Evolutionary conservation across 805 yeast species (phyloP).

Genomic region (Wickerhamiella cacticola): DNA sequence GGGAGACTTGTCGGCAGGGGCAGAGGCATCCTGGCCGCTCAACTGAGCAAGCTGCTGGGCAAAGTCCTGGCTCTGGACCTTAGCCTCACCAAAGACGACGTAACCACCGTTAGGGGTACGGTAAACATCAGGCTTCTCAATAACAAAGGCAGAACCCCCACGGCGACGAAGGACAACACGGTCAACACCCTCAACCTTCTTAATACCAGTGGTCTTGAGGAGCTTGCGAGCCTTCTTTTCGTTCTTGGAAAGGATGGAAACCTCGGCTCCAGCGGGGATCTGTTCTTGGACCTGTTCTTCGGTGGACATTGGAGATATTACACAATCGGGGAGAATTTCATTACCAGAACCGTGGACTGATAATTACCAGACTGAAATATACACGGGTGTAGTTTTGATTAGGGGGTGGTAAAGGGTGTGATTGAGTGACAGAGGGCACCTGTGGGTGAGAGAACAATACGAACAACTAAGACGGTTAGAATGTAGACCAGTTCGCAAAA

Average conservation of each 20-base stretch:
- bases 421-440: no score
- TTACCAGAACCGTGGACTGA: slow-evolving; percentile 6
- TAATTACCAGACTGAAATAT: not conserved
- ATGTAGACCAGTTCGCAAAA: no score
- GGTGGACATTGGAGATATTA: slow-evolving; percentile 10
- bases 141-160: slow-evolving; percentile 82
- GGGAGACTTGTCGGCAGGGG: slow-evolving; percentile 30
- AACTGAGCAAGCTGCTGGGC: slow-evolving; percentile 57
- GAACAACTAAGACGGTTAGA: no score
- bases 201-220: slow-evolving; percentile 77
- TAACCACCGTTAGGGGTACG: slow-evolving; percentile 86
- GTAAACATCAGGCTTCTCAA: slow-evolving; percentile 91
- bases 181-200: slow-evolving; percentile 80
- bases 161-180: slow-evolving; percentile 93
- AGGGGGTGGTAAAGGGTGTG: not conserved
- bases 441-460: no score
- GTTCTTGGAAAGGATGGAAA: slow-evolving; percentile 70
- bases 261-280: slow-evolving; percentile 48
- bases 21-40: slow-evolving; percentile 38
- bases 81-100: slow-evolving; percentile 96
- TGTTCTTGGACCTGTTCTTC: slow-evolving; percentile 40
- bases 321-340: not conserved
- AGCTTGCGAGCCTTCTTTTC: slow-evolving; percentile 93
- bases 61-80: slow-evolving; percentile 68
- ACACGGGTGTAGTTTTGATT: slow-evolving; percentile 1